These are phyloP conservation scores for Eimeria brunetti DNA, from an alignment of 169 alveolate species.

Conservation along the genomic window DNA sequence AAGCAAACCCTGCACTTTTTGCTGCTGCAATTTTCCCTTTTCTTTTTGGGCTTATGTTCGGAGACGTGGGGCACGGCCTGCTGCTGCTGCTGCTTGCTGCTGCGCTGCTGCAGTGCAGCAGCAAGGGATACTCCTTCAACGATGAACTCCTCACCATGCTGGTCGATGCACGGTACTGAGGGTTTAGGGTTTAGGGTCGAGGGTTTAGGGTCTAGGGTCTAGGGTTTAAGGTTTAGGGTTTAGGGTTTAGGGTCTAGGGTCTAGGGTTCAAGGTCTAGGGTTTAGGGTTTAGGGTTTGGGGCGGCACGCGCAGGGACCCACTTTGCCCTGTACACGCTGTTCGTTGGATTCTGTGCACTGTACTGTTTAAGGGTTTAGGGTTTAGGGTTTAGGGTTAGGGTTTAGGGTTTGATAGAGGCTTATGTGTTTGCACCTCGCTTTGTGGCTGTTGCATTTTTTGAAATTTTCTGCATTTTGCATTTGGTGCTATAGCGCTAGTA, in stretches of 20 bases:
- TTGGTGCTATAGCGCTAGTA: too few species aligned
- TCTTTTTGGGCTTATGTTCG: conserved; percentile 99
- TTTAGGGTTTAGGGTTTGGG: conserved; percentile 3
- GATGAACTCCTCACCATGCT: conserved; percentile 62
- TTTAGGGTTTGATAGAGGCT: background rate
- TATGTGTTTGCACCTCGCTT: background rate
- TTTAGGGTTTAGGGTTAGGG: conserved; percentile 8
- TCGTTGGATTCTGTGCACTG: background rate
- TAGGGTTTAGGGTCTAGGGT: conserved; percentile 7
- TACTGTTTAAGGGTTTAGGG: background rate
- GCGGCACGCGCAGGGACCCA: too few species aligned
- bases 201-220: too few species aligned
- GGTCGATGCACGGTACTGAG: conserved; percentile 82
- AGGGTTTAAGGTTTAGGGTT: background rate
- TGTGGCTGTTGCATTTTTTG: background rate
- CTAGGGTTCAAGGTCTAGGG: background rate
- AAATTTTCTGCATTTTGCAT: background rate
- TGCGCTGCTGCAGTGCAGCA: background rate
- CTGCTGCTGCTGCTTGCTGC: conserved; percentile 84
- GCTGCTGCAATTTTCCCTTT: conserved; percentile 99
- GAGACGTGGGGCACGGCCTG: conserved; percentile 99
- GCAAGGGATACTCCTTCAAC: background rate
- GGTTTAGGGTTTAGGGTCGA: too few species aligned
- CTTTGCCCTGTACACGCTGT: too few species aligned
- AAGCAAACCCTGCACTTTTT: conserved; percentile 98